phyloP scores from a whole-genome alignment of 176 grass and related monocot genomes.

The Chloris gayana region DNA sequence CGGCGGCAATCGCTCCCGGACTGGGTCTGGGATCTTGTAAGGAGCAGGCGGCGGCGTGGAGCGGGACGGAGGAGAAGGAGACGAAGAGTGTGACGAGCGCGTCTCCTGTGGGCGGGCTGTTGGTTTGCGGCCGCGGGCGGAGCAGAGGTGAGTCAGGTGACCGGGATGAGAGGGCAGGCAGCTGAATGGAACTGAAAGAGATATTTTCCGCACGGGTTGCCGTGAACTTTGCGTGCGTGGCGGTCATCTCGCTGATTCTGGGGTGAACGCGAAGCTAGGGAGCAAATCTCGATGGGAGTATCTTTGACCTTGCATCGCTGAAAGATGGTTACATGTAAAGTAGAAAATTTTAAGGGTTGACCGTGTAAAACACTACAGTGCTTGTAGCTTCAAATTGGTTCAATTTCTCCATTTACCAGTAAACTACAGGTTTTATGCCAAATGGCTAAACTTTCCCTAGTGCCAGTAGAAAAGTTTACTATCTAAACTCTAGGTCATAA shows the following conservation, averaged over 20 bases:
- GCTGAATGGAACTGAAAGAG: background rate
- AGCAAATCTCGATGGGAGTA: background rate
- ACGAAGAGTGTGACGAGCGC: background rate
- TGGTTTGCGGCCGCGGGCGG: conserved; percentile 27
- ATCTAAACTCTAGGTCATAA: no score
- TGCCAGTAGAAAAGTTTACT: no score
- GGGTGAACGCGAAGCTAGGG: background rate
- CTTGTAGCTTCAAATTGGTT: no score
- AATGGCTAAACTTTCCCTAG: no score
- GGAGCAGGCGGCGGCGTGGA: background rate
- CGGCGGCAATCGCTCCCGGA: background rate
- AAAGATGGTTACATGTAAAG: no score
- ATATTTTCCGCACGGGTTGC: conserved; percentile 32
- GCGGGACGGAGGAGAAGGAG: background rate
- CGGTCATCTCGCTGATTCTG: conserved; percentile 15
- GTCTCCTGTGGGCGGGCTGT: conserved; percentile 19
- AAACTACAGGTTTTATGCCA: no score
- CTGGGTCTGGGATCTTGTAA: background rate
- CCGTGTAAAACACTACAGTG: no score
- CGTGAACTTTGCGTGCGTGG: conserved; percentile 9
- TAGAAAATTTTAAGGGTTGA: no score
- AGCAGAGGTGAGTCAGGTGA: conserved; percentile 7
- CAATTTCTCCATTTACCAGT: no score
- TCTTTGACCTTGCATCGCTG: background rate
- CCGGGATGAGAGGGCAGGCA: conserved; percentile 3